phyloP scores from a whole-genome alignment of 306 rosid species.

The Cercis canadensis region DNA sequence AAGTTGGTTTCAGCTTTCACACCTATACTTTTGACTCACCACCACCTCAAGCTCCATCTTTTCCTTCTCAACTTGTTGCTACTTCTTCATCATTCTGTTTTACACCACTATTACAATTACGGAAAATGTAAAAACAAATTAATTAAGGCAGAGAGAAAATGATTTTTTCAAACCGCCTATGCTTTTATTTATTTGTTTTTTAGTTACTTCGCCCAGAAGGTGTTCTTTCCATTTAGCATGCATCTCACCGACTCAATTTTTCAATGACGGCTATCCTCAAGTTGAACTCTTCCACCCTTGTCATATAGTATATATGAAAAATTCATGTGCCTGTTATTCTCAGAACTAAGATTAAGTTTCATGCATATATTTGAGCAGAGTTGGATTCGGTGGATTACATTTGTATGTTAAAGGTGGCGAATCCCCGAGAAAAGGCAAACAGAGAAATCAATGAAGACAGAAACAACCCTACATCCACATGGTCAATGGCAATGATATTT shows the following conservation, averaged over 20 bases:
- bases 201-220: conserved; percentile 19
- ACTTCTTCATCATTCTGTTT: no score
- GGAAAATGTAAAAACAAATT: not conserved
- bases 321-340: not conserved
- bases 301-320: not conserved
- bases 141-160: not conserved
- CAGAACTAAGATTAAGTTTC: no score
- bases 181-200: not conserved
- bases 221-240: no score
- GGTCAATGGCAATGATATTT: conserved; percentile 38
- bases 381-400: not conserved
- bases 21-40: conserved; percentile 25
- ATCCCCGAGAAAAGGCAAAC: not conserved
- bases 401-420: conserved; percentile 48
- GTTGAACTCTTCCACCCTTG: conserved; percentile 41
- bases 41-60: no score
- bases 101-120: no score
- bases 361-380: no score
- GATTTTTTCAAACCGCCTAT: not conserved
- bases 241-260: conserved; percentile 38
- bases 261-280: conserved; percentile 42
- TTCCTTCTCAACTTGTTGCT: no score
- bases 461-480: not conserved
- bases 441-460: not conserved
- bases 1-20: conserved; percentile 37